Percentiles rank a stretch among this genome's conserved stretches.
Evolutionary conservation across 2,329 filamentous ascomycete species (phyloP).

Genomic region (Alternaria triticina): DNA sequence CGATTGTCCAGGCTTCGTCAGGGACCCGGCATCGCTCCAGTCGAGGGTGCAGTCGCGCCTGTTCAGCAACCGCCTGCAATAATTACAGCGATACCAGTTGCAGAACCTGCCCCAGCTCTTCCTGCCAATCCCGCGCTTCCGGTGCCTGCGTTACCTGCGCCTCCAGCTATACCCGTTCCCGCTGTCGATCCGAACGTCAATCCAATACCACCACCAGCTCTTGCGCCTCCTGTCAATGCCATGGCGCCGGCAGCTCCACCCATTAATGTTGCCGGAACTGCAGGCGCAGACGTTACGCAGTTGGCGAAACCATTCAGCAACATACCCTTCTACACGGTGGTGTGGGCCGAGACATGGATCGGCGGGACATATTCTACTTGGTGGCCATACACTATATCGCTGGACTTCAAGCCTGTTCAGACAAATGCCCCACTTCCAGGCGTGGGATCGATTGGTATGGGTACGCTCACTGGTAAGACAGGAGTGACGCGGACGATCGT

Average conservation of each 20-base stretch:
- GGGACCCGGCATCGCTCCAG: slow-evolving; percentile 7
- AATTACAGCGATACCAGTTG: neutral
- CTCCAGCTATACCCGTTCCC: neutral
- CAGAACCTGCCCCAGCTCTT: neutral
- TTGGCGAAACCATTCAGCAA: slow-evolving; percentile 6
- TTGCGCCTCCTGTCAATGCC: neutral
- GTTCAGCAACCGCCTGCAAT: neutral
- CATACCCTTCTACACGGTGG: slow-evolving; percentile 34
- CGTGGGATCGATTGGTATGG: slow-evolving; percentile 43
- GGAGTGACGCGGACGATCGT: slow-evolving; percentile 37
- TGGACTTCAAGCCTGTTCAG: slow-evolving; percentile 30
- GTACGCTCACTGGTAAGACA: slow-evolving; percentile 38
- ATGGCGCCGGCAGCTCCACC: neutral
- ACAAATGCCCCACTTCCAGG: slow-evolving; percentile 33
- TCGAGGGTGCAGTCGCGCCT: neutral
- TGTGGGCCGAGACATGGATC: slow-evolving; percentile 44
- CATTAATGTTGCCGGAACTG: neutral
- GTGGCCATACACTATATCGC: slow-evolving; percentile 38
- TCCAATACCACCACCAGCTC: slow-evolving; percentile 2
- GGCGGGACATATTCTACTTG: slow-evolving; percentile 37
- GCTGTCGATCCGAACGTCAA: neutral
- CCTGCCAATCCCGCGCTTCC: neutral
- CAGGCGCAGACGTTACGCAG: neutral
- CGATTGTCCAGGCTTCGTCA: slow-evolving; percentile 18
- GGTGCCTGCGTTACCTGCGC: neutral